Base-by-base conservation (phyloP, 148 eudicot species). In the Vaccinium vitisidaea region DNA sequence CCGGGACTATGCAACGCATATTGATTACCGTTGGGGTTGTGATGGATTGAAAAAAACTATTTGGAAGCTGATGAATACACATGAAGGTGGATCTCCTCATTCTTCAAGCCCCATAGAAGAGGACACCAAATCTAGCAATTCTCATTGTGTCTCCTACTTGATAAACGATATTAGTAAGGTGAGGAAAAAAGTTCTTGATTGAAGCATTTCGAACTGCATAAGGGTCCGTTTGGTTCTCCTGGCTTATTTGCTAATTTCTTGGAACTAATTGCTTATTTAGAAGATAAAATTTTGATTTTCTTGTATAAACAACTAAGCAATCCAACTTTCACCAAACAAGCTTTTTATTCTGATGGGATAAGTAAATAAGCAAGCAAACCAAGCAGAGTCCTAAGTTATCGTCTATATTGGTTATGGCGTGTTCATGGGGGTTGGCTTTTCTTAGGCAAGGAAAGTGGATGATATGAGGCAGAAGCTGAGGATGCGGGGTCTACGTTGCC, bases 401-500 rank as follows among this genome's bases (percentile, higher is more conserved):
- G 5, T 16, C 49, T 10, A 54, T 56, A 27, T 80, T 71, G 75
- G n/a, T 70, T 32, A 49, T 27, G 36, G 69, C 53, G 23, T 32
- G 14, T 52, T 83, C 15, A 7, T 58, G 48, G 4, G 12, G 67
- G 19, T n/a, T 77, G 50, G 23, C n/a, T 73, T 87, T 84, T 86
- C 59, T 89, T 89, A 94, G 97, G 94, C 91, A 49, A 91, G 85
- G 86, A 94, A 90, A 85, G 94, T 90, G 39, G 97, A 92, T 86
- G 95, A 92, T 82, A 50, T 94, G 88, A 92, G 97, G 85, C 97
- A 94, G 83, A 94, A 88, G 87, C 90, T 94, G 73, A 89, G 97
- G 86, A 94, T 94, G 93, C 89, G 97, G 63, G 97, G 97, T 52
- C 90, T 94, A 21, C 92, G 97, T 13, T 94, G 97, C 87, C 97